A percentile compares a stretch with the other conserved stretches of the same genome.
phyloP scores from a whole-genome alignment of 2,329 filamentous ascomycete species.

The Pseudogymnoascus sp. region DNA sequence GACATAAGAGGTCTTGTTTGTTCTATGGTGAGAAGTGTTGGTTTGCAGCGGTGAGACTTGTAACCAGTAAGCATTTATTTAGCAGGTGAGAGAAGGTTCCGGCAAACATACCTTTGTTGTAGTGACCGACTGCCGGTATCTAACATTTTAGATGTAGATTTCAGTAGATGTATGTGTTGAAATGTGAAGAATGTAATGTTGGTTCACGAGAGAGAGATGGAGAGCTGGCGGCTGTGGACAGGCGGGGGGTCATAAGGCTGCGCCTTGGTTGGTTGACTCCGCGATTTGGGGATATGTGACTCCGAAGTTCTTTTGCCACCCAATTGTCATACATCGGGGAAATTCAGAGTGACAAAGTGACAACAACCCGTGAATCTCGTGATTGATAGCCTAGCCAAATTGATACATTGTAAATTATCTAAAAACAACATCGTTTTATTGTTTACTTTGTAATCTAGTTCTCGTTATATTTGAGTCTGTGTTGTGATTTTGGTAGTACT shows the following conservation, averaged over 20 bases:
- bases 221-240: background rate
- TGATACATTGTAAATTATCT: background rate
- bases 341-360: background rate
- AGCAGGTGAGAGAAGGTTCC: background rate
- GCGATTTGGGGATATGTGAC: background rate
- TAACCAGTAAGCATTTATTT: background rate
- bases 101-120: constrained; percentile 3
- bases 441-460: background rate
- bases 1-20: constrained; percentile 5
- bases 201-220: background rate
- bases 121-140: background rate
- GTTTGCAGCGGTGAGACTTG: background rate
- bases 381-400: background rate
- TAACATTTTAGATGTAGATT: background rate
- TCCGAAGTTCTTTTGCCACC: constrained; percentile 1
- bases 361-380: background rate
- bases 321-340: background rate
- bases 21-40: background rate
- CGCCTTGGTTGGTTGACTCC: background rate
- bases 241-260: constrained; percentile 1
- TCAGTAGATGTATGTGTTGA: background rate
- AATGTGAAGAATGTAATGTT: constrained; percentile 5
- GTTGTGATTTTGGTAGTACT: background rate
- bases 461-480: background rate
- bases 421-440: background rate